Percentiles rank a stretch among this genome's conserved stretches.
Evolutionary conservation across 495 filamentous ascomycete genomes (phyloP).

Genomic region (Diplogelasinospora grovesii): DNA sequence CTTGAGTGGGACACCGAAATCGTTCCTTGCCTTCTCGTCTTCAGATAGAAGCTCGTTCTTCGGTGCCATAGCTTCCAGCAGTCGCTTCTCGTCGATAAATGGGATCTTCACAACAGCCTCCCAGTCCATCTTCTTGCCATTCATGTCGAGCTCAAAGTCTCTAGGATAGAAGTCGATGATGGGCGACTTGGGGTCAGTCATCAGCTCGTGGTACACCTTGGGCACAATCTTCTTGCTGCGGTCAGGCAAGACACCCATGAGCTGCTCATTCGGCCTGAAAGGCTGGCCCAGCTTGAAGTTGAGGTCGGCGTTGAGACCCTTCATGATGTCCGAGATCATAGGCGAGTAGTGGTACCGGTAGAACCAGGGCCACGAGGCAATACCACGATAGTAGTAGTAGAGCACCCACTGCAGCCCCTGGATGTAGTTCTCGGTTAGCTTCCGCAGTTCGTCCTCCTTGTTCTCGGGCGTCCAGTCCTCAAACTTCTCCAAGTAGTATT

Average conservation of each 20-base stretch:
- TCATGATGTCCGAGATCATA: constrained; percentile 84
- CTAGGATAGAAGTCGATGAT: constrained; percentile 98
- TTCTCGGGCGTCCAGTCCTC: constrained; percentile 68
- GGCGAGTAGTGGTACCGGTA: constrained; percentile 95
- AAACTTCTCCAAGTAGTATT: constrained; percentile 87
- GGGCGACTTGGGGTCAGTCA: constrained; percentile 85
- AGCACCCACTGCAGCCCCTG: constrained; percentile 98
- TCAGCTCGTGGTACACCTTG: constrained; percentile 76
- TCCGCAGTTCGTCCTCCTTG: constrained; percentile 71
- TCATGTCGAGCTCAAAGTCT: constrained; percentile 98
- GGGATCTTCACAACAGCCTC: constrained; percentile 98
- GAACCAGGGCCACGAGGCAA: constrained; percentile 98
- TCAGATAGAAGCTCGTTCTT: constrained; percentile 69
- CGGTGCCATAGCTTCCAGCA: constrained; percentile 78
- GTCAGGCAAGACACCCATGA: constrained; percentile 97
- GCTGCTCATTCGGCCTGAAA: constrained; percentile 89
- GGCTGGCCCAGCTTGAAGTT: constrained; percentile 91
- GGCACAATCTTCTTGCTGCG: constrained; percentile 96
- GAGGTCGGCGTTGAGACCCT: constrained; percentile 78
- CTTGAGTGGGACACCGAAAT: constrained; percentile 86
- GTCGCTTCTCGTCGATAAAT: constrained; percentile 86
- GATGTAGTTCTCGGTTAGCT: constrained; percentile 91
- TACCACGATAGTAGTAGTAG: constrained; percentile 95
- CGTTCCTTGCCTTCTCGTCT: constrained; percentile 74
- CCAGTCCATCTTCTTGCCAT: constrained; percentile 99